phyloP scores from a whole-genome alignment of 2,329 filamentous ascomycete species.

The Cordyceps militaris region DNA sequence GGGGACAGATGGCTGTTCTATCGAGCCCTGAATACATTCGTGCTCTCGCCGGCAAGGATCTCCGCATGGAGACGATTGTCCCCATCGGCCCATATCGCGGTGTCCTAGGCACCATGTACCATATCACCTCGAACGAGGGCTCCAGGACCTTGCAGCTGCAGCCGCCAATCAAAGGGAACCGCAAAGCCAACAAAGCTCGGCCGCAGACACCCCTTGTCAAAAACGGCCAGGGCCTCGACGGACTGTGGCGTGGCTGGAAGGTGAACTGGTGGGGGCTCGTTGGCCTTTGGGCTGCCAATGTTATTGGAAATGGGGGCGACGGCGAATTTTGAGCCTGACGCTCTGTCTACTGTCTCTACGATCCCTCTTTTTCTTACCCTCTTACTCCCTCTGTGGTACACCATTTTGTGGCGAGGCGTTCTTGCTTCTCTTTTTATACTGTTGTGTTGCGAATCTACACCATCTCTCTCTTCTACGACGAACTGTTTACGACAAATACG shows the following conservation, averaged over 20 bases:
- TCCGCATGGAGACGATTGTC: slow-evolving; percentile 64
- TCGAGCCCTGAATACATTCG: slow-evolving; percentile 44
- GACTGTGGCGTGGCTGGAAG: slow-evolving; percentile 68
- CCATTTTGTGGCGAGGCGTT: slow-evolving; percentile 5
- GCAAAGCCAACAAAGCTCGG: slow-evolving; percentile 28
- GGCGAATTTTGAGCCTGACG: slow-evolving; percentile 45
- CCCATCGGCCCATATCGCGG: slow-evolving; percentile 75
- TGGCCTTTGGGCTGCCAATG: slow-evolving; percentile 64
- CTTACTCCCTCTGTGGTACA: not conserved
- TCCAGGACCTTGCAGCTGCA: slow-evolving; percentile 39
- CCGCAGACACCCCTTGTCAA: slow-evolving; percentile 32
- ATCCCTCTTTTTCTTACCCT: not conserved
- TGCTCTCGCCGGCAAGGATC: slow-evolving; percentile 38
- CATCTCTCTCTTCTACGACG: slow-evolving; percentile 13
- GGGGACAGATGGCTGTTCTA: slow-evolving; percentile 74
- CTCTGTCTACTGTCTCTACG: not conserved
- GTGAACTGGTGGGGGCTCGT: slow-evolving; percentile 72
- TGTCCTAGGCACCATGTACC: slow-evolving; percentile 86
- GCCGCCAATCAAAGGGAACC: slow-evolving; percentile 25
- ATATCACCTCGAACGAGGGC: slow-evolving; percentile 79
- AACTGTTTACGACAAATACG: slow-evolving; percentile 12
- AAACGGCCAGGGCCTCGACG: slow-evolving; percentile 61
- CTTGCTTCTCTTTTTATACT: not conserved
- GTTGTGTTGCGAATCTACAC: slow-evolving; percentile 1
- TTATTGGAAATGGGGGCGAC: slow-evolving; percentile 54